Base-by-base conservation (phyloP, 176 grass and related monocot genomes). In the Eleusine coracana region DNA sequence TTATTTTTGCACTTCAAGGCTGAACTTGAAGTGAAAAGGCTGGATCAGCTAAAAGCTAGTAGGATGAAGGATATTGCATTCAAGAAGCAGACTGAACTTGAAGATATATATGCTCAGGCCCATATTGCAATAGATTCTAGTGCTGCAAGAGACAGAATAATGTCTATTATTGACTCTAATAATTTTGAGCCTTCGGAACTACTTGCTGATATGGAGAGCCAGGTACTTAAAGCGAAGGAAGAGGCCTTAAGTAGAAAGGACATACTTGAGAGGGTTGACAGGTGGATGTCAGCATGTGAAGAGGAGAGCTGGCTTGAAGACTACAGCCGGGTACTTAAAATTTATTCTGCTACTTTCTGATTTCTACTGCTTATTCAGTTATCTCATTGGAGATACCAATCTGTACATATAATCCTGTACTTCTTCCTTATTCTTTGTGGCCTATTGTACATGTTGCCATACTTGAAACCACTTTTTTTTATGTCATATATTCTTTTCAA, bases 261-360 rank as follows among this genome's bases (percentile, higher is more conserved):
- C 55, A 98, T 98, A 82, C 67, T 98, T 66, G 96, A 98, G 74
- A 95, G 91, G 79, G 85, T 98, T 82, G 89, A 93, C 62, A 93
- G 83, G 80, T 98, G 92, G 92, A 90, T 98, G 87, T 74, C 76
- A 86, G 90, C 92, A 60, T 98, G 96, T 80, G 96, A 98, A 85
- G 96, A 98, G 82, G 96, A 98, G 82, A 98, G 87, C 85, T 98
- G 96, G 96, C 92, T 95, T 90, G 92, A 98, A 80, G 92, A 98
- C 85, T 98, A 93, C 63, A 95, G 80, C 70, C 84, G 82, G 96
- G 96, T 98, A 90, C 16, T 52, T 67, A 73, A 38, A 88, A 55
- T 76, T 62, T 42, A 28, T 84, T 81, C 16, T 84, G 4, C 27
- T 84, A 3, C 31, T 46, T 46, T 46, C 44, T 68, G 54, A 20